Base-by-base conservation (phyloP, 2,329 filamentous ascomycete genomes). In the Fusarium zealandicum region DNA sequence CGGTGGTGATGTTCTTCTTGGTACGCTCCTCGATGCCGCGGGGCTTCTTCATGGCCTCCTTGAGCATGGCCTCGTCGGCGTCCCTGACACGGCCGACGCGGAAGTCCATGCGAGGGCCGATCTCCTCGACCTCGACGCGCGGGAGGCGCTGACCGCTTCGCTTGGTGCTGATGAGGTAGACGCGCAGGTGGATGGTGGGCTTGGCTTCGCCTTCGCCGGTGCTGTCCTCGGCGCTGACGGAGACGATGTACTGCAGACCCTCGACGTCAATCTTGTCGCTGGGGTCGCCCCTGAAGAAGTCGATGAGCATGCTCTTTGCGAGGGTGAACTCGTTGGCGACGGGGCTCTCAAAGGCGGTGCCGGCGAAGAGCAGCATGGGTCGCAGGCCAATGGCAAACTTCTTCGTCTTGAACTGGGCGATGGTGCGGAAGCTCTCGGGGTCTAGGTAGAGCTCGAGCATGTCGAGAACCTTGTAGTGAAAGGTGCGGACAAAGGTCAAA, bases 1-100 rank as follows among this genome's bases (percentile, higher is more conserved):
- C 93, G 51, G 90, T 96, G 48, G 87, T 85, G 67, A 99, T 89
- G 75, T 99, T 99, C 89, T 99, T 99, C 89, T 96, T 98, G 57
- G 89, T 88, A 76, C 82, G 81, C 78, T 90, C 88, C 77, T 90
- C 88, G 32, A 75, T 77, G 32, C 85, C 85, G 81, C 89, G 93
- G 43, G 91, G 83, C 79, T 89, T 92, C 83, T 88, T 91, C 84
- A 97, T 83, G 14, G 93, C 92, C 76, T 93, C 90, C 84, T 96
- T 98, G 82, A 89, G 83, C 76, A 90, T 84, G 11, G 83, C 83
- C 68, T 86, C 82, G 65, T 96, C 92, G 1, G 93, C 86, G 74
- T 95, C 88, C 70, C 86, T 86, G 63, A 88, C 79, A 65, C 95
- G 87, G 18, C 95, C 93, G 47, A 97, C 81, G 61, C 89, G 86